Base-by-base conservation (phyloP, 2,329 filamentous ascomycete genomes). In the Plenodomus tracheiphilus region DNA sequence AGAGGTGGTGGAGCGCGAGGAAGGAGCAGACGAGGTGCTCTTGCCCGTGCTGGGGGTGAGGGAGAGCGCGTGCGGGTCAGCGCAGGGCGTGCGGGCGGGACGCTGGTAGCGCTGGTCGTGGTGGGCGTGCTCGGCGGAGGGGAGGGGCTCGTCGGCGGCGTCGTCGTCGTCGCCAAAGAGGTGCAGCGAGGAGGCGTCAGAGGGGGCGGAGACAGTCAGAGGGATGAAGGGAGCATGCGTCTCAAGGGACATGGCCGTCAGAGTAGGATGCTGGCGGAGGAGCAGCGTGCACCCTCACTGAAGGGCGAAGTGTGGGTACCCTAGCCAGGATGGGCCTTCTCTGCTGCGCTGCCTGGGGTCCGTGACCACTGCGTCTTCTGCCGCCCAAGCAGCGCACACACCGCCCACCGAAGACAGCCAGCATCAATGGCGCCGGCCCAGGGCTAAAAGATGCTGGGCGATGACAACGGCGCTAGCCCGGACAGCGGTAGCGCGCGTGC, bases 301-400 rank as follows among this genome's bases (percentile, higher is more conserved):
- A 65, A 60, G 62, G 59, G 65, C 58, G 51, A 63, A 59, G 61
- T 61, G 68, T 66, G 66, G 66, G 63, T 64, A 69, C 64, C 57
- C 61, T 66, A 63, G 66, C 66, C 64, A 62, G 65, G 65, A 66
- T 67, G 54, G 59, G 49, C 52, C 54, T 51, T 52, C 42, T 39
- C 41, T 44, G 41, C 41, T 38, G 34, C 49, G 38, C 41, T 38
- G 47, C 46, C 49, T 59, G 54, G 56, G 57, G 51, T 51, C 54
- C 54, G 59, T 62, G 58, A 49, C 46, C 53, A 51, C 41, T 43
- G 53, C 53, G 51, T 57, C 58, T 62, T 61, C 61, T 65, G 52
- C 63, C 54, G 55, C 56, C 49, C 47, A 40, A 51, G 49, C 54
- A 53, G 60, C 47, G 42, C 46, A 51, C 60, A 58, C 59, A 64